These are phyloP conservation scores for Microcyclospora tardicrescens DNA, from an alignment of 2,329 filamentous ascomycete species.

Conservation along the genomic window DNA sequence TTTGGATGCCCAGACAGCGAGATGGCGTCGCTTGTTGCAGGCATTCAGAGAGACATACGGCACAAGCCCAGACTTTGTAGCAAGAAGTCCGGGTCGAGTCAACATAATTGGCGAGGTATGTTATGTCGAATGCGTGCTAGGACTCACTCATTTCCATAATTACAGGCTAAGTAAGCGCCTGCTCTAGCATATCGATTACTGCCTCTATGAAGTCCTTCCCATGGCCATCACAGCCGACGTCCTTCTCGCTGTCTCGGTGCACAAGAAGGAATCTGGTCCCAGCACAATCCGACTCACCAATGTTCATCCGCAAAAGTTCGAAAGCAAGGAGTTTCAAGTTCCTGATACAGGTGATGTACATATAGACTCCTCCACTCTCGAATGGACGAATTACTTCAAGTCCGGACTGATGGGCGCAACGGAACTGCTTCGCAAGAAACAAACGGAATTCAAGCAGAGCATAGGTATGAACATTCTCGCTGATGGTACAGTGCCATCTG, in stretches of 20 bases:
- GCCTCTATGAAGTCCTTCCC: constrained; percentile 85
- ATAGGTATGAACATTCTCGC: constrained; percentile 77
- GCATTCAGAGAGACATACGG: constrained; percentile 61
- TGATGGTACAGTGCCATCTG: constrained; percentile 82
- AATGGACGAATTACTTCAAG: constrained; percentile 99
- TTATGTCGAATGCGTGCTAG: neutral
- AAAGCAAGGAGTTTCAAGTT: constrained; percentile 60
- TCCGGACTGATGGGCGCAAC: constrained; percentile 74
- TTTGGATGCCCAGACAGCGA: constrained; percentile 49
- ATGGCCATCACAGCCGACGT: constrained; percentile 92
- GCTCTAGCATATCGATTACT: constrained; percentile 81
- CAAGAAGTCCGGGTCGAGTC: constrained; percentile 83
- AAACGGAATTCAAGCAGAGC: constrained; percentile 46
- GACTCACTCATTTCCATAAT: neutral
- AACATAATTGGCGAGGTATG: constrained; percentile 84
- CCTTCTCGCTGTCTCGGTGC: constrained; percentile 62
- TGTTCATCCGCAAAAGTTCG: constrained; percentile 61
- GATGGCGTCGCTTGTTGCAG: constrained; percentile 64
- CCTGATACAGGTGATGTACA: constrained; percentile 40
- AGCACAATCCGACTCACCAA: constrained; percentile 68
- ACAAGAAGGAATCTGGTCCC: constrained; percentile 39
- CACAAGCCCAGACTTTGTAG: constrained; percentile 61
- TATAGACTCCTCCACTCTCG: constrained; percentile 73
- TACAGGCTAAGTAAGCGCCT: constrained; percentile 1
- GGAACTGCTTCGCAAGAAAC: constrained; percentile 59